phyloP scores from a whole-genome alignment of 108 stramenopile species.

The Conticribra guillardii region DNA sequence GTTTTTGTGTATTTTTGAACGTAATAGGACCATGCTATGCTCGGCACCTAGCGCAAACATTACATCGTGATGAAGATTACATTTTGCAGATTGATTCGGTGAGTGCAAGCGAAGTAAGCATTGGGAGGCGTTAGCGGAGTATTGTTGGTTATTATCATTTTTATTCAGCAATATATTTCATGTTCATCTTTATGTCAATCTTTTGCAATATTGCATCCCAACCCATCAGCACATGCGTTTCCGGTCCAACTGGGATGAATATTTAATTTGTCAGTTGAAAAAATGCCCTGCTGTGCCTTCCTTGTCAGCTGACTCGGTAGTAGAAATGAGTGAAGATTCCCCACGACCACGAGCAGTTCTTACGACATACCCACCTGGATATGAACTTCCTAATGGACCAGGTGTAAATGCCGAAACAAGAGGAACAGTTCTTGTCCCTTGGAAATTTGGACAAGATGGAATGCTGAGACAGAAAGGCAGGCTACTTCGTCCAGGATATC shows the following conservation, averaged over 20 bases:
- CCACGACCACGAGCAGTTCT: conserved; percentile 49
- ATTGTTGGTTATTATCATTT: too few relatives aligned
- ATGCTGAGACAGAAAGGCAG: conserved; percentile 72
- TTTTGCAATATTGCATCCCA: too few relatives aligned
- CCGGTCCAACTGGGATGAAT: conserved; percentile 70
- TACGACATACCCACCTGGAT: conserved; percentile 86
- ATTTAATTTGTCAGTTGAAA: conserved; percentile 54
- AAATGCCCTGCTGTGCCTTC: conserved; percentile 8
- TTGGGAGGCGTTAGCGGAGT: too few relatives aligned
- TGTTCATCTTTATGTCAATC: too few relatives aligned
- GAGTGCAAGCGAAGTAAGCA: too few relatives aligned
- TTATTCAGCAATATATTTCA: too few relatives aligned
- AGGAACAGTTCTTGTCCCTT: conserved; percentile 65
- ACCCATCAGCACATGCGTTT: conserved; percentile 93
- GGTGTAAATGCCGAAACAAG: conserved; percentile 58
- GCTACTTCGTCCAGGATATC: conserved; percentile 31
- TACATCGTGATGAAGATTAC: conserved; percentile 88
- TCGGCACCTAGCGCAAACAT: conserved; percentile 66
- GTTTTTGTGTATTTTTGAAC: conserved; percentile 14
- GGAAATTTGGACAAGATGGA: conserved; percentile 67
- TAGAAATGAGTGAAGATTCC: not conserved
- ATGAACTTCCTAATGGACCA: conserved; percentile 58
- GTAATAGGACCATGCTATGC: conserved; percentile 86
- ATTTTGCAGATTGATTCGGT: conserved; percentile 92
- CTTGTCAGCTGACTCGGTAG: not conserved